These are phyloP conservation scores for Oryza australiensis DNA, from an alignment of 176 grass and related monocot genomes.

Conservation along the genomic window DNA sequence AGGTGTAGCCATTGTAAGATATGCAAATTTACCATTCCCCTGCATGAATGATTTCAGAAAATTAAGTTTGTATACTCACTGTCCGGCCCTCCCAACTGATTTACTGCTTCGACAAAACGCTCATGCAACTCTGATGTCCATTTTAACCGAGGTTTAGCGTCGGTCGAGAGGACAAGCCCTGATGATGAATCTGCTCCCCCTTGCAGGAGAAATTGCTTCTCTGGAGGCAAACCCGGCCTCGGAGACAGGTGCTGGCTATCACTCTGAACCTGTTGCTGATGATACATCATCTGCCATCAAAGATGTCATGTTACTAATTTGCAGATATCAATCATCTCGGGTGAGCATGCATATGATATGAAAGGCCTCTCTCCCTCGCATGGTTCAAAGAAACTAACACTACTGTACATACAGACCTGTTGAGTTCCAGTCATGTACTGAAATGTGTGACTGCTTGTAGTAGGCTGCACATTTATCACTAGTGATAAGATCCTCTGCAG, in stretches of 20 bases:
- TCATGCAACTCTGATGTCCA: slow-evolving; percentile 94
- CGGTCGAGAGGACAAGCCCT: slow-evolving; percentile 87
- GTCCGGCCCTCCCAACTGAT: slow-evolving; percentile 84
- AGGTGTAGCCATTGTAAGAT: background rate
- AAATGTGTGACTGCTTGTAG: slow-evolving; percentile 43
- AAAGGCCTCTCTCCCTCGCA: background rate
- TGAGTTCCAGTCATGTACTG: slow-evolving; percentile 42
- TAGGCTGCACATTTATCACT: slow-evolving; percentile 46
- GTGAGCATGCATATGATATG: background rate
- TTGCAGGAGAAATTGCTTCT: slow-evolving; percentile 59
- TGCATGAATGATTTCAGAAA: background rate
- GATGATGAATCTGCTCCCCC: slow-evolving; percentile 59
- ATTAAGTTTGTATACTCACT: slow-evolving; percentile 50
- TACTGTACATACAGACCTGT: slow-evolving; percentile 34
- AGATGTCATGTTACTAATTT: slow-evolving; percentile 24
- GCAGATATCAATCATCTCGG: background rate
- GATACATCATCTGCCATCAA: slow-evolving; percentile 93
- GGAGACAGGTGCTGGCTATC: slow-evolving; percentile 65
- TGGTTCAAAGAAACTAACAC: slow-evolving; percentile 19
- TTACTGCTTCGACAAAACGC: slow-evolving; percentile 72
- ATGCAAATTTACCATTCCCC: background rate
- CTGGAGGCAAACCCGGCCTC: slow-evolving; percentile 45
- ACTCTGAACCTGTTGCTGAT: slow-evolving; percentile 47
- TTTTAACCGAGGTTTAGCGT: slow-evolving; percentile 88
- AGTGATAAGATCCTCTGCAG: slow-evolving; percentile 37